Evolutionary conservation across 1,139 yeast genomes (phyloP), one percentile per base, ranked within the genome.

Genomic region (Candida sojae): DNA sequence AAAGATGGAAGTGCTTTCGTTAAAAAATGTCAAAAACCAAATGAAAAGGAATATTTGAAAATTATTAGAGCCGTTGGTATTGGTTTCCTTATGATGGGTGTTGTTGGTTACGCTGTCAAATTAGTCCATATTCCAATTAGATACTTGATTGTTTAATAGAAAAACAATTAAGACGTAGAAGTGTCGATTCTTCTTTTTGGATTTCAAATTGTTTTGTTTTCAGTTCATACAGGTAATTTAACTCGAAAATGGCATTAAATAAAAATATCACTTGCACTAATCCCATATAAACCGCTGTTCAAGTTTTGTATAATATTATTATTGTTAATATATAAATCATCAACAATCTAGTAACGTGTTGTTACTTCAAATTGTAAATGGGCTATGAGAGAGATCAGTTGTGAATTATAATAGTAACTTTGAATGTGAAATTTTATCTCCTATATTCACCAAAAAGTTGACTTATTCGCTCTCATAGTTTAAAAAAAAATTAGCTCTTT

Each of bases 81-180:
- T 58, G 99, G 99, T 60, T 93, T 92, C 73, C 75, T 92, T 60
- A 92, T 92, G 83, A 95, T 93, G 93, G 99, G 99, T 63, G 88
- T 90, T 62, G 96, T 93, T 62, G 99, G 99, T 51, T 93, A 91
- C 74, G 88, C 86, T 62, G 96, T 93, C 72, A 93, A 93, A 76
- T 82, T 92, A 66, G 81, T 92, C 63, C 99, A 92, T 73, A 92
- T 92, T 63, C 99, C 99, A 66, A 91, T 92, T 75, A 88, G 98
- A 77, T 95, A 91, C 75, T 84, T 92, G 75, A 91, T 92, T 74
- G 98, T 92, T 58, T 92, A 80, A 77, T 50, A 2, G 39, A n/a
- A 11, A 25, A 10, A 36, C 11, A 36, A 21, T 5, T 17, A 8
- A 3, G 30, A 25, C 10, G 31, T 9, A 30, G 6, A 10, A n/a